A percentile compares a stretch with the other conserved stretches of the same genome.
These are phyloP conservation scores for Brassica hybrid DNA, from an alignment of 441 rosid genomes.

Conservation along the genomic window DNA sequence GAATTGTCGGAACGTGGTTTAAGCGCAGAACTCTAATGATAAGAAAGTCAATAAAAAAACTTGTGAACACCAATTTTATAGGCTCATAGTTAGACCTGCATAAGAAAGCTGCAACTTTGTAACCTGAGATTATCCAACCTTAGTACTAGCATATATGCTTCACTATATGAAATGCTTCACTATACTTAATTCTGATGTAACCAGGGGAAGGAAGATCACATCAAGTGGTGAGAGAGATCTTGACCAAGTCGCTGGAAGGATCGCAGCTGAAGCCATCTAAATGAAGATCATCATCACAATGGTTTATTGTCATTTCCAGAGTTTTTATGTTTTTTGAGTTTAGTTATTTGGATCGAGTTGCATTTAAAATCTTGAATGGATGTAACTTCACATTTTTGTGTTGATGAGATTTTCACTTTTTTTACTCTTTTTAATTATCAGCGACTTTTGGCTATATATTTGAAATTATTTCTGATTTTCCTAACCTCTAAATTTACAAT, in stretches of 20 bases:
- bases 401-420: not conserved
- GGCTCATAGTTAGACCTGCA: too few species aligned
- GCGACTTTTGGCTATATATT: conserved; percentile 29
- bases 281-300: not conserved
- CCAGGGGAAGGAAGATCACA: conserved; percentile 47
- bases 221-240: conserved; percentile 49
- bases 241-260: conserved; percentile 46
- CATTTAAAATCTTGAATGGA: conserved; percentile 24
- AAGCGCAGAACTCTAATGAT: too few species aligned
- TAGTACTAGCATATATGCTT: too few species aligned
- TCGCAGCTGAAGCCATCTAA: conserved; percentile 36
- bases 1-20: too few species aligned
- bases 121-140: too few species aligned
- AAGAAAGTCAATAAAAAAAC: too few species aligned
- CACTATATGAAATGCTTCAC: too few species aligned
- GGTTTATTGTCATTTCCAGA: not conserved
- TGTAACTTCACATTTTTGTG: conserved; percentile 31
- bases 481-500: not conserved
- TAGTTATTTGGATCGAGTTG: conserved; percentile 30
- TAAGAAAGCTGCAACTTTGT: too few species aligned
- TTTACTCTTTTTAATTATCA: not conserved
- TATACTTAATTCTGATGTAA: not conserved
- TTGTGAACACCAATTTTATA: too few species aligned
- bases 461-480: not conserved
- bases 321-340: conserved; percentile 21